Percentiles rank a stretch among this genome's conserved stretches.
These are phyloP conservation scores for Talaromyces rugulosus DNA, from an alignment of 2,329 filamentous ascomycete species.

Conservation along the genomic window DNA sequence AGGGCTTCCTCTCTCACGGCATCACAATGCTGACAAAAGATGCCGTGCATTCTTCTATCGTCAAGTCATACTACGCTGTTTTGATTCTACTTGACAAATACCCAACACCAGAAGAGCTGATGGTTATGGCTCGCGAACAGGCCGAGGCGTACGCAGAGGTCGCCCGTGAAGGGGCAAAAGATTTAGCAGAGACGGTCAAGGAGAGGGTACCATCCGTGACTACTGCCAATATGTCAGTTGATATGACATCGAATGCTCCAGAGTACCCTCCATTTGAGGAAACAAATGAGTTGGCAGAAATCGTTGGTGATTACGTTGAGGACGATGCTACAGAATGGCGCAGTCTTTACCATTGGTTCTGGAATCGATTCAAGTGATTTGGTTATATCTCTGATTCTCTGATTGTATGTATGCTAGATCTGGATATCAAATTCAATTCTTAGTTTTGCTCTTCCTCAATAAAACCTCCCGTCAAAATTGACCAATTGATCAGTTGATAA, in stretches of 20 bases:
- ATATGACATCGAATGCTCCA: conserved; percentile 26
- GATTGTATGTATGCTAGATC: background rate
- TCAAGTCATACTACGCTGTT: conserved; percentile 66
- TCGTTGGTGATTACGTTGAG: conserved; percentile 44
- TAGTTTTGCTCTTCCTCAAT: too few relatives aligned
- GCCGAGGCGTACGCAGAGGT: conserved; percentile 39
- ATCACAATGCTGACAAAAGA: conserved; percentile 86
- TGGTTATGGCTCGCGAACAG: conserved; percentile 34
- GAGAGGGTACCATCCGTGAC: conserved; percentile 3
- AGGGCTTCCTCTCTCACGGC: conserved; percentile 81
- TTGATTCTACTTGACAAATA: conserved; percentile 46
- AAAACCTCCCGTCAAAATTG: too few relatives aligned
- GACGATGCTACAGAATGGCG: conserved; percentile 39
- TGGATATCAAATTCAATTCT: too few relatives aligned
- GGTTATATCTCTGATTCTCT: background rate
- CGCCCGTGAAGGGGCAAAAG: conserved; percentile 35
- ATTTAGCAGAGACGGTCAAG: conserved; percentile 15
- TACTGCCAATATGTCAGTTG: conserved; percentile 25
- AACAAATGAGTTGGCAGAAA: conserved; percentile 40
- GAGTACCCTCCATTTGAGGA: conserved; percentile 18
- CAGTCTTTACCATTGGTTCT: conserved; percentile 40
- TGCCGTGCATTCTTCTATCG: conserved; percentile 65
- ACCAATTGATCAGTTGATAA: too few relatives aligned
- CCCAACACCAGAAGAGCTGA: conserved; percentile 40
- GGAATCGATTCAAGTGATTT: conserved; percentile 21